A percentile compares a stretch with the other conserved stretches of the same genome.
These are phyloP conservation scores for Microglena sp. DNA, from an alignment of 139 green algal species.

Conservation along the genomic window DNA sequence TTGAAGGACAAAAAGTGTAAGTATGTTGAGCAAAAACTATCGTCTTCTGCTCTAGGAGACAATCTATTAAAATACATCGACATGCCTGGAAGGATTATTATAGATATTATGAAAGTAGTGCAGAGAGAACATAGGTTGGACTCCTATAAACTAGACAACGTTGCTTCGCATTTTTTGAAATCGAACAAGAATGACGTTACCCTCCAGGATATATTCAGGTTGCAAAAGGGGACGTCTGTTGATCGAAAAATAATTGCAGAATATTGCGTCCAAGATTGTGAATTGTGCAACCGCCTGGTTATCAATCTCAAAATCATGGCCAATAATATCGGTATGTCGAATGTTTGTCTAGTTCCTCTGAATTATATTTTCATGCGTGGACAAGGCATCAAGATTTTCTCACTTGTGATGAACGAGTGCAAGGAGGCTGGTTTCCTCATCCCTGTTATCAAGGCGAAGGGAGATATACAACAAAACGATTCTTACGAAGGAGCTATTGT, in stretches of 20 bases:
- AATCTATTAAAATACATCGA: conserved; percentile 13
- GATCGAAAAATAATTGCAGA: conserved; percentile 11
- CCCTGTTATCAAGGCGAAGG: neutral
- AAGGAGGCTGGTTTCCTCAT: conserved; percentile 3
- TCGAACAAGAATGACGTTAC: conserved; percentile 15
- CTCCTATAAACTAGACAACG: conserved; percentile 15
- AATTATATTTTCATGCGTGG: conserved; percentile 24
- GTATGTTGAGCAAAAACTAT: conserved; percentile 1
- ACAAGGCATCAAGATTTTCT: conserved; percentile 27
- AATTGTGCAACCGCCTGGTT: conserved; percentile 7
- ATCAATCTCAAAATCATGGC: conserved; percentile 9
- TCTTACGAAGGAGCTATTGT: conserved; percentile 23
- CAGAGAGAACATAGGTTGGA: conserved; percentile 21
- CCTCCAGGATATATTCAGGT: conserved; percentile 13
- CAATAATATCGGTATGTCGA: conserved; percentile 23
- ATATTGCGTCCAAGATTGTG: conserved; percentile 27
- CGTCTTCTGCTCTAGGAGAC: conserved; percentile 19
- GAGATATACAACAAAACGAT: neutral
- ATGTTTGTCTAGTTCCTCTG: conserved; percentile 16
- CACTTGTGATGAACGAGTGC: conserved; percentile 6
- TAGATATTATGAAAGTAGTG: conserved; percentile 26
- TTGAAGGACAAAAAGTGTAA: neutral
- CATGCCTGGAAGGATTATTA: conserved; percentile 9
- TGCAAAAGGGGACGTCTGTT: conserved; percentile 5
- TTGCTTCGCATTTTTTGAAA: conserved; percentile 13